A percentile compares a stretch with the other conserved stretches of the same genome.
These are phyloP conservation scores for Lecanicillium sp. DNA, from an alignment of 2,329 filamentous ascomycete genomes.

Conservation along the genomic window DNA sequence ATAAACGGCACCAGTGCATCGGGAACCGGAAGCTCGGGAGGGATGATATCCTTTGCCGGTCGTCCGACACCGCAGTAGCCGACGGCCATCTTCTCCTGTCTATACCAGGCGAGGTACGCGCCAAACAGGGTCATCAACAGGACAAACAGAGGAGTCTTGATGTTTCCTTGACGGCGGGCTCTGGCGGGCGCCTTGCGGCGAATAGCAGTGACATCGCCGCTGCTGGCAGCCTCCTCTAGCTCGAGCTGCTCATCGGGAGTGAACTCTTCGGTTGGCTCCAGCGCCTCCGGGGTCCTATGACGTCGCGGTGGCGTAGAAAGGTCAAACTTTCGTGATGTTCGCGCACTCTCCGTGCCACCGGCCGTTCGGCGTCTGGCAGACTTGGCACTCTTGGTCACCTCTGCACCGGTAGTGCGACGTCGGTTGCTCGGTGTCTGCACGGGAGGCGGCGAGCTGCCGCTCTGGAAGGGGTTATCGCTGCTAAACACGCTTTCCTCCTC, in stretches of 20 bases:
- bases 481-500: constrained; percentile 64
- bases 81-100: constrained; percentile 92
- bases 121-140: constrained; percentile 62
- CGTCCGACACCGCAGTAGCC: constrained; percentile 88
- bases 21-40: constrained; percentile 50
- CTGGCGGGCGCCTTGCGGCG: constrained; percentile 31
- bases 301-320: constrained; percentile 36
- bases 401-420: constrained; percentile 38
- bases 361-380: constrained; percentile 38
- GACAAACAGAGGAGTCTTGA: constrained; percentile 61
- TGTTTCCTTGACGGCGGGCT: constrained; percentile 32
- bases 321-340: constrained; percentile 49
- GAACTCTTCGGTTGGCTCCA: constrained; percentile 79
- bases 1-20: constrained; percentile 63
- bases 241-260: constrained; percentile 85
- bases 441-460: constrained; percentile 61
- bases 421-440: constrained; percentile 41
- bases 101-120: constrained; percentile 74
- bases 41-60: constrained; percentile 43
- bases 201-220: constrained; percentile 40
- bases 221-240: constrained; percentile 58
- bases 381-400: constrained; percentile 33
- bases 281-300: constrained; percentile 24
- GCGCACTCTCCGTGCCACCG: constrained; percentile 15
- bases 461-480: constrained; percentile 89